Percentiles rank a stretch among this genome's conserved stretches.
Evolutionary conservation across 352 stramenopile species (phyloP).

Genomic region (Phytophthora meadii): DNA sequence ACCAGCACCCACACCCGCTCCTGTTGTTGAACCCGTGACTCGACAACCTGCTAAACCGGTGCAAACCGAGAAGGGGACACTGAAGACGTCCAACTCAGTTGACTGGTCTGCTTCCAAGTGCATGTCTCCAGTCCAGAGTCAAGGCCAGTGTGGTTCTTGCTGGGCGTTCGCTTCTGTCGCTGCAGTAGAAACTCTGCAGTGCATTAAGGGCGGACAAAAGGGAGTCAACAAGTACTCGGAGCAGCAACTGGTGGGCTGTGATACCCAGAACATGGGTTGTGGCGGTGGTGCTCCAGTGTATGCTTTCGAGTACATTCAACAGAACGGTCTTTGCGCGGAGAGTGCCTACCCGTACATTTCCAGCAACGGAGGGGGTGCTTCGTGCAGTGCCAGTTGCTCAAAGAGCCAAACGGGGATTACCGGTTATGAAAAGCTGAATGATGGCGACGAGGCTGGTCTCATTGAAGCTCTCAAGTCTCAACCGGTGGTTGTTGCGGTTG

Average conservation of each 20-base stretch:
- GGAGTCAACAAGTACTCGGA: conserved; percentile 88
- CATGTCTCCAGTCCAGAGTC: conserved; percentile 90
- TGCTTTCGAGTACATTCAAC: conserved; percentile 92
- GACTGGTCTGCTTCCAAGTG: conserved; percentile 50
- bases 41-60: conserved; percentile 14
- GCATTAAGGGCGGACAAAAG: conserved; percentile 66
- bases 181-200: conserved; percentile 90
- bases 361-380: conserved; percentile 15
- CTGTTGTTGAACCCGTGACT: conserved; percentile 30
- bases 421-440: conserved; percentile 73
- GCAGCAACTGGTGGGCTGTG: conserved; percentile 92
- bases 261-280: conserved; percentile 87
- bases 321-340: conserved; percentile 78
- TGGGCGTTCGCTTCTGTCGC: conserved; percentile 96
- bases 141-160: conserved; percentile 96
- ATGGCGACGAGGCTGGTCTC: conserved; percentile 66
- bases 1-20: conserved; percentile 20
- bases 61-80: conserved; percentile 17
- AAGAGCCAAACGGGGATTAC: conserved; percentile 41
- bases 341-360: conserved; percentile 79
- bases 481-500: conserved; percentile 93
- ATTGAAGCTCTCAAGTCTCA: conserved; percentile 88
- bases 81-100: conserved; percentile 25
- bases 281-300: conserved; percentile 90
- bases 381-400: conserved; percentile 42